Conservation (phyloP, 805 yeast species). For the Yarrowia keelungensis region DNA sequence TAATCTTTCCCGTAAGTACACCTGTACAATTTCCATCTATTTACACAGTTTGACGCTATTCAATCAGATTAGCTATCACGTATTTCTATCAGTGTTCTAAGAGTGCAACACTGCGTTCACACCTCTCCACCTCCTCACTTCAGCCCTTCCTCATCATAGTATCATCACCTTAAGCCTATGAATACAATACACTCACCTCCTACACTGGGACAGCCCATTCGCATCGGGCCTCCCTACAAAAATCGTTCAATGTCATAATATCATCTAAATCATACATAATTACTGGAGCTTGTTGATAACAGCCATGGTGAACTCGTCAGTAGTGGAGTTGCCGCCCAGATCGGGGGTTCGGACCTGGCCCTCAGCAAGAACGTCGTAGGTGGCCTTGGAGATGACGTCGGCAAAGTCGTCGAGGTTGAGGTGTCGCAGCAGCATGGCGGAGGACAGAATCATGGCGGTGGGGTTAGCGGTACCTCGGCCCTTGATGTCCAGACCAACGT, state of each 20-base stretch:
- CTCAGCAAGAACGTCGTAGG: constrained; percentile 87
- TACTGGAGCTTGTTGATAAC: constrained; percentile 71
- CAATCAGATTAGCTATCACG: no score
- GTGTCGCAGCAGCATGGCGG: constrained; percentile 92
- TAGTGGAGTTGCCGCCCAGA: constrained; percentile 87
- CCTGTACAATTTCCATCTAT: background rate
- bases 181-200: background rate
- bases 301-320: constrained; percentile 94
- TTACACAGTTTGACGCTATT: no score
- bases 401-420: constrained; percentile 86
- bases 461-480: constrained; percentile 97
- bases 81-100: no score
- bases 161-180: no score
- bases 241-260: constrained; percentile 38
- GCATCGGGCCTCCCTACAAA: background rate
- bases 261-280: constrained; percentile 41
- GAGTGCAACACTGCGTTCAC: no score
- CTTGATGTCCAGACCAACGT: constrained; percentile 95
- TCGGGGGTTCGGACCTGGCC: constrained; percentile 86
- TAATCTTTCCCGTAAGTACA: background rate
- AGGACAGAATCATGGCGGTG: constrained; percentile 93
- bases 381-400: constrained; percentile 85
- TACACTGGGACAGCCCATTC: background rate
- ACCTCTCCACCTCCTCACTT: no score
- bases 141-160: no score